Evolutionary conservation across 768 basidiomycete genomes (phyloP).

Genomic region (Lactarius psammicola): DNA sequence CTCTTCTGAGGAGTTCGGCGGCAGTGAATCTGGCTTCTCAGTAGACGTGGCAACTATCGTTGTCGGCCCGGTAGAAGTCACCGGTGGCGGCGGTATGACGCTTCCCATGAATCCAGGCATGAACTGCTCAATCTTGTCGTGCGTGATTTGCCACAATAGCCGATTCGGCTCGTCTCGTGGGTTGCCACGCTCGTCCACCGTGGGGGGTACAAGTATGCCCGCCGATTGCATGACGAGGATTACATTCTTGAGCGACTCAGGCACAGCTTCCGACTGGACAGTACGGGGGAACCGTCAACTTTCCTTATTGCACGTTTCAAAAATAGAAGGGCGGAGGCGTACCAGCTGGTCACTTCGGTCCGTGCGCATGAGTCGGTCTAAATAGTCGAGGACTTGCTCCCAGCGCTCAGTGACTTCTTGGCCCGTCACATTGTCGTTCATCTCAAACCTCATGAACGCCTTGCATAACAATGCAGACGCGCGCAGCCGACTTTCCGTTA

Average conservation of each 20-base stretch:
- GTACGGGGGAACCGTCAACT: conserved; percentile 9
- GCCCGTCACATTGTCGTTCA: conserved; percentile 56
- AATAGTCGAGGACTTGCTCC: conserved; percentile 84
- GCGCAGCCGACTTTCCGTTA: conserved; percentile 87
- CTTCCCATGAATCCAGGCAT: conserved; percentile 85
- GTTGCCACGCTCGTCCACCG: conserved; percentile 37
- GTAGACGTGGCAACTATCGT: not conserved
- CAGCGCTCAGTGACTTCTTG: conserved; percentile 74
- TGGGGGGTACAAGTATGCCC: conserved; percentile 72
- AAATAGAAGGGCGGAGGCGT: conserved; percentile 34
- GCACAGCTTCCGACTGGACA: conserved; percentile 85
- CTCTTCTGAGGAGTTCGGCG: not conserved
- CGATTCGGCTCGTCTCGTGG: conserved; percentile 61
- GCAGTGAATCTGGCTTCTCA: not conserved
- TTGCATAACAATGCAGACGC: conserved; percentile 92
- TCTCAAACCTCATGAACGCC: conserved; percentile 90
- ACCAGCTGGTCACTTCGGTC: conserved; percentile 88
- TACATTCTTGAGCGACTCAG: conserved; percentile 96
- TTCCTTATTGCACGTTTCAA: not conserved
- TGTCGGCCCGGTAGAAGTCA: conserved; percentile 15
- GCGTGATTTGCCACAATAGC: conserved; percentile 81
- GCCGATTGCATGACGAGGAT: conserved; percentile 94
- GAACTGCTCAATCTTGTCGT: conserved; percentile 86
- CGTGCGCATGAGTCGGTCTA: conserved; percentile 85
- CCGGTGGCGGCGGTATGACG: conserved; percentile 51